Base-by-base conservation (phyloP, 1,284 basidiomycete genomes). In the Butyriboletus appendiculatus region DNA sequence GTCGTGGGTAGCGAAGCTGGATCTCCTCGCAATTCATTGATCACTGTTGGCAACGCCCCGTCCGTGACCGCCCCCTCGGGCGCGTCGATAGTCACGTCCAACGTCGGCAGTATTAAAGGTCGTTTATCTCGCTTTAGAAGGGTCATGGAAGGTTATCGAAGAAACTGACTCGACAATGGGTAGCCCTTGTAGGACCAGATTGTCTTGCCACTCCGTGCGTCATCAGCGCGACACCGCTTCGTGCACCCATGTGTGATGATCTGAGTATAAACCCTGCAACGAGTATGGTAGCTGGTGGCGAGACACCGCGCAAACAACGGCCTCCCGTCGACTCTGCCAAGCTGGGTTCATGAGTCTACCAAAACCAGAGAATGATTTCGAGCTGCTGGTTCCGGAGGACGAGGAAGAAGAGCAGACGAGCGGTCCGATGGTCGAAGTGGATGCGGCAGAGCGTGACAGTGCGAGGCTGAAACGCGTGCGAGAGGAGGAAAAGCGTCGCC, bases 301-400 rank as follows among this genome's bases (percentile, higher is more conserved):
- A 83, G 61, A 96, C 90, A 9, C 95, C 91, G 3, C 83, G 86
- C 28, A 90, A 91, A 52, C 81, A 88, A 54, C 83, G 86, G 12
- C 72, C 85, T 44, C 84, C 84, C 16, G 70, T 74, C 18, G 80
- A 80, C 53, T 84, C 86, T 38, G 79, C 82, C 12, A 88, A 62
- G 82, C 86, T 18, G 92, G 91, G 1, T 97, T 99, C 71, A 82
- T 81, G 68, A 86, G 76, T 58, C 78, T 99, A 16, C 97, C 97
- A 0, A 88, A 86, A 61, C 96, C 97, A 0, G 94, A 98, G 76
- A 99, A 99, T 71, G 96, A 99, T 73, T 99, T 98, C 65, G 96
- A 99, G 73, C 76, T 99, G 41, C 83, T 96, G 24, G 86, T 98
- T 6, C 93, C 94, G 5, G 92, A 94, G 60, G 89, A 92, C 24